phyloP scores from a whole-genome alignment of 1,284 basidiomycete species.

The Ustilago bromivora region DNA sequence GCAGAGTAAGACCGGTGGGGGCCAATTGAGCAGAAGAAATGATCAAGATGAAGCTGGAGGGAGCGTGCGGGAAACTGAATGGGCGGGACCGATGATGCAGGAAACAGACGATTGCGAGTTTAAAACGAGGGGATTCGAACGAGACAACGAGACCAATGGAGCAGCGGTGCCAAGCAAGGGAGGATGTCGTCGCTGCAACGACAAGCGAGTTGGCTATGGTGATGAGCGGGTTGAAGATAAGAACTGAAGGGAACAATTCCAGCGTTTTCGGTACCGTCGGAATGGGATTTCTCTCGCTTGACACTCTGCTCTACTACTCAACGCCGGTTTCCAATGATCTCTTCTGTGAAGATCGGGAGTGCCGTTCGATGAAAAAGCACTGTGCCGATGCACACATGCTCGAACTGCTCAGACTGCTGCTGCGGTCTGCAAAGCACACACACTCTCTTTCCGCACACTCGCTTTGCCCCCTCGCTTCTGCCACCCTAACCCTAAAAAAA shows the following conservation, averaged over 20 bases:
- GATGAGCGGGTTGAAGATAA: not conserved
- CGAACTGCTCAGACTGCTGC: not conserved
- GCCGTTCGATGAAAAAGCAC: not conserved
- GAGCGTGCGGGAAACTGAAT: slow-evolving; percentile 1
- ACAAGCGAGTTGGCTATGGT: not conserved
- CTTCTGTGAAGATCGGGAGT: not conserved
- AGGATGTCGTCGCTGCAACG: too few species aligned
- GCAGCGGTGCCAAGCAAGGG: not conserved
- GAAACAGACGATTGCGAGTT: not conserved
- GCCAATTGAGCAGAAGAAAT: not conserved
- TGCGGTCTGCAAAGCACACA: not conserved
- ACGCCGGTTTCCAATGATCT: not conserved
- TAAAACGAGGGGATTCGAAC: too few species aligned
- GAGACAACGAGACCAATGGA: not conserved
- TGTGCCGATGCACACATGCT: not conserved
- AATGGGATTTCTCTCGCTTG: not conserved
- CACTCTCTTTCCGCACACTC: not conserved
- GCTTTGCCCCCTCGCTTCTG: not conserved
- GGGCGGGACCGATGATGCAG: not conserved
- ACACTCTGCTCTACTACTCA: too few species aligned
- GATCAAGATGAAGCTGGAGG: not conserved
- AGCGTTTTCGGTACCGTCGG: not conserved
- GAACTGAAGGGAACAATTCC: not conserved
- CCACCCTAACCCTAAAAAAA: not conserved
- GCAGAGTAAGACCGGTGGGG: not conserved